Evolutionary conservation across 2,329 filamentous ascomycete genomes (phyloP).

Genomic region (Tolypocladium album): DNA sequence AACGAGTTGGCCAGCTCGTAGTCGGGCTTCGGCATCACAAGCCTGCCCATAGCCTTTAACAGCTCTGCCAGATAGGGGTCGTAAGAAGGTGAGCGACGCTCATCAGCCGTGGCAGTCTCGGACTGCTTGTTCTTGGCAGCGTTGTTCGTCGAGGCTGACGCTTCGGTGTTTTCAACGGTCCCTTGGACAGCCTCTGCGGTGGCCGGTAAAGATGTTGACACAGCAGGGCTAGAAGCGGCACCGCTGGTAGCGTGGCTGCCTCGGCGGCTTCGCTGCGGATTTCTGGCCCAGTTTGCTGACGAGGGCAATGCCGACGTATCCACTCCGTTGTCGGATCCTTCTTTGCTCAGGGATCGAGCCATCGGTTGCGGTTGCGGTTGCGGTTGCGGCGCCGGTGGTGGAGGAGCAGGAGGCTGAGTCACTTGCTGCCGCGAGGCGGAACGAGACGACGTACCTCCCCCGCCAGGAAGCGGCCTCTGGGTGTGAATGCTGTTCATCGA

Average conservation of each 20-base stretch:
- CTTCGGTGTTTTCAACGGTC: slow-evolving; percentile 21
- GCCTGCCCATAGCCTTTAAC: slow-evolving; percentile 23
- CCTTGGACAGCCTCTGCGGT: slow-evolving; percentile 40
- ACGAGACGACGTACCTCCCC: slow-evolving; percentile 39
- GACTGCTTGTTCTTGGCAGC: slow-evolving; percentile 7
- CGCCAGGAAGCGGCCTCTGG: slow-evolving; percentile 50
- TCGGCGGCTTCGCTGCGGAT: slow-evolving; percentile 54
- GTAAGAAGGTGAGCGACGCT: not conserved
- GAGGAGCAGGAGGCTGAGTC: slow-evolving; percentile 22
- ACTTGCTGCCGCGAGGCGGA: slow-evolving; percentile 41
- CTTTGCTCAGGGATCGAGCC: slow-evolving; percentile 67
- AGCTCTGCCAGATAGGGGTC: slow-evolving; percentile 22
- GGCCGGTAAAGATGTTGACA: slow-evolving; percentile 47
- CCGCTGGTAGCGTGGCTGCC: slow-evolving; percentile 74
- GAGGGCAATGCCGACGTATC: slow-evolving; percentile 88
- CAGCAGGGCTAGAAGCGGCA: slow-evolving; percentile 71
- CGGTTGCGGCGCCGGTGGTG: slow-evolving; percentile 39
- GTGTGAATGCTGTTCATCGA: slow-evolving; percentile 87
- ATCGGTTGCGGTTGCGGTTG: slow-evolving; percentile 59
- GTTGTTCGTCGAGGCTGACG: slow-evolving; percentile 12
- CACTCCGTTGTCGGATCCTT: slow-evolving; percentile 57
- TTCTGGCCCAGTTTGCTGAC: slow-evolving; percentile 84
- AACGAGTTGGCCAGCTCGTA: slow-evolving; percentile 13
- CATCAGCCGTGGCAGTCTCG: slow-evolving; percentile 2
- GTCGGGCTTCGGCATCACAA: slow-evolving; percentile 19